Evolutionary conservation across 768 basidiomycete species (phyloP).

Genomic region (Leccinum subtestaceum): DNA sequence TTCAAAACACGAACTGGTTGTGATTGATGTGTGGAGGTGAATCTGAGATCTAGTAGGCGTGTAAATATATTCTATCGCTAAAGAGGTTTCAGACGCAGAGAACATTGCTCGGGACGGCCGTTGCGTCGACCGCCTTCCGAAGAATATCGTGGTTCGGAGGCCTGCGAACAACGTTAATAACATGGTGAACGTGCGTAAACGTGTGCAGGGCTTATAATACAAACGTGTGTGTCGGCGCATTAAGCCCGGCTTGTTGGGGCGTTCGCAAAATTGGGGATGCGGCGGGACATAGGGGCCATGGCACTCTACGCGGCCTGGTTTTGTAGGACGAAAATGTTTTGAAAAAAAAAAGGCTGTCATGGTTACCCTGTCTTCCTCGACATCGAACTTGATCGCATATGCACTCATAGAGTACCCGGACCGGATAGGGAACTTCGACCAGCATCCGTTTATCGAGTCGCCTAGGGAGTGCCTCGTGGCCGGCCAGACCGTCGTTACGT

Average conservation of each 20-base stretch:
- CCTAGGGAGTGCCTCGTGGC: not conserved
- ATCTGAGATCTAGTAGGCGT: constrained; percentile 19
- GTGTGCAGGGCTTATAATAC: not conserved
- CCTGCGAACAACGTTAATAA: constrained; percentile 3
- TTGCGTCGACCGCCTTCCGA: constrained; percentile 10
- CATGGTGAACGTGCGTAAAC: constrained; percentile 2
- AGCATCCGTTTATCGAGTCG: not conserved
- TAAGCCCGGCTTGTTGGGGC: not conserved
- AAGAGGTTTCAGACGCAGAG: constrained; percentile 24
- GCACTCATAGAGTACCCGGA: not conserved
- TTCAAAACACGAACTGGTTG: constrained; percentile 12
- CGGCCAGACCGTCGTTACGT: not conserved
- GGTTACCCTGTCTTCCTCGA: not conserved
- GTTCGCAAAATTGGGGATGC: not conserved
- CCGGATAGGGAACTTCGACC: not conserved
- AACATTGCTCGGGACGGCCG: constrained; percentile 19
- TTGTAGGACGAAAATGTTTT: not conserved
- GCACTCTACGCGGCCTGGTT: not conserved
- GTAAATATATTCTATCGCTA: constrained; percentile 25
- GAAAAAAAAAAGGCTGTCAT: not conserved
- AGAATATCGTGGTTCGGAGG: constrained; percentile 26
- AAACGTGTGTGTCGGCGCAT: not conserved
- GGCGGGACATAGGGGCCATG: not conserved
- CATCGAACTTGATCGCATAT: not conserved
- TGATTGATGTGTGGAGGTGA: constrained; percentile 24